Conservation (phyloP, 2,329 filamentous ascomycete genomes). For the Diaporthe ampelina region DNA sequence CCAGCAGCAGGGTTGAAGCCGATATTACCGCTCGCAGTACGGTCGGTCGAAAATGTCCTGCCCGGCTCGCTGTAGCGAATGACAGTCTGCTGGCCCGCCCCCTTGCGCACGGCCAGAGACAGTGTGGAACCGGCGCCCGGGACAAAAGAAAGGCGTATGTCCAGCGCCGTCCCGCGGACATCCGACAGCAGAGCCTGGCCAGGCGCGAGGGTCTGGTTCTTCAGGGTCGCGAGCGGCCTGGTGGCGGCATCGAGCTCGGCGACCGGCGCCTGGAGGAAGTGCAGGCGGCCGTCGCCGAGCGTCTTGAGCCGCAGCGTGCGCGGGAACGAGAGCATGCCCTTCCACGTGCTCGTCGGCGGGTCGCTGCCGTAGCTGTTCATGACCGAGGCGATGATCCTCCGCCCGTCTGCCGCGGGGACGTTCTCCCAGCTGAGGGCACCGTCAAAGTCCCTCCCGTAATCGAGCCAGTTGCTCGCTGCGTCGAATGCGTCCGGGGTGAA, state of each 20-base stretch:
- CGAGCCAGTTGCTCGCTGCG: background rate
- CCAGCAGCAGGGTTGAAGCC: background rate
- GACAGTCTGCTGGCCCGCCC: background rate
- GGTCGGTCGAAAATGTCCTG: background rate
- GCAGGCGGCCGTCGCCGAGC: background rate
- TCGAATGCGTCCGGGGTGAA: background rate
- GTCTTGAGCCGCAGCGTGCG: background rate
- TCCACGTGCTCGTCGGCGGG: background rate
- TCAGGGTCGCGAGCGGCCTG: background rate
- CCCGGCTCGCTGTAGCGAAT: background rate
- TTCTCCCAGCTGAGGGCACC: background rate
- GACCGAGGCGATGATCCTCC: background rate
- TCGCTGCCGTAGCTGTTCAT: constrained; percentile 2
- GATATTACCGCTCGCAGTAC: constrained; percentile 1
- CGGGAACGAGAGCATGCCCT: constrained; percentile 5
- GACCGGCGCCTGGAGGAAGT: background rate
- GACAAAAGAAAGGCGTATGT: background rate
- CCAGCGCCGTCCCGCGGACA: background rate
- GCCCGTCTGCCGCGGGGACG: background rate
- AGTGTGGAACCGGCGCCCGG: background rate
- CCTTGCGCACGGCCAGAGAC: constrained; percentile 3
- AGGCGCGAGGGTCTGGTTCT: background rate
- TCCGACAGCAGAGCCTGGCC: background rate
- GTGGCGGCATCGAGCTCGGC: background rate
- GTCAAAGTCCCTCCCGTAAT: background rate